Conservation (phyloP, 192 early-diverging fungal species). For the Chytriomyces hyalinus region DNA sequence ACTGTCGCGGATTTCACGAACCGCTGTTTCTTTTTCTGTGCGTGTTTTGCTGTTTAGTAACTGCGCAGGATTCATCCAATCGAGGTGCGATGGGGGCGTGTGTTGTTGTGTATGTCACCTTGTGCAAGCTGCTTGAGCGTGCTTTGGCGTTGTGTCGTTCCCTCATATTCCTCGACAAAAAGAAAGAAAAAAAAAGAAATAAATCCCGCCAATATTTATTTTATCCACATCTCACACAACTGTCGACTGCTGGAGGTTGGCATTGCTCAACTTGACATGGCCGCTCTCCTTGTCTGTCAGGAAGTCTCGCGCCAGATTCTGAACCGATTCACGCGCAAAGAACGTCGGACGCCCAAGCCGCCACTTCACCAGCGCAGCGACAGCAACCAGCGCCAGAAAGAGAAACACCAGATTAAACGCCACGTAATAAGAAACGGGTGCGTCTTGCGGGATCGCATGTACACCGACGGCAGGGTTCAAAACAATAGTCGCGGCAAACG, state of each 20-base stretch:
- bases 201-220: background rate
- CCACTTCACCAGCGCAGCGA: no score
- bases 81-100: background rate
- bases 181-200: conserved; percentile 31
- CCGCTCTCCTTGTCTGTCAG: no score
- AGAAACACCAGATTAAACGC: no score
- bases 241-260: background rate
- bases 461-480: no score
- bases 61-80: background rate
- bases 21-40: conserved; percentile 34
- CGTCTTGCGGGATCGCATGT: no score
- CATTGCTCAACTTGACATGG: no score
- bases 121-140: conserved; percentile 30
- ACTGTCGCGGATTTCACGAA: conserved; percentile 7
- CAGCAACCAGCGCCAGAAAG: no score
- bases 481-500: no score
- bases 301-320: no score
- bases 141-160: conserved; percentile 38
- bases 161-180: background rate
- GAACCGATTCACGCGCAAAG: no score
- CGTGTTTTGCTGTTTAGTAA: background rate
- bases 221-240: background rate
- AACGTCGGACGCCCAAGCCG: no score
- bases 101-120: conserved; percentile 1
- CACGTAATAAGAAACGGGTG: no score